These are phyloP conservation scores for Agrocybe pediades DNA, from an alignment of 768 basidiomycete genomes.

Conservation along the genomic window DNA sequence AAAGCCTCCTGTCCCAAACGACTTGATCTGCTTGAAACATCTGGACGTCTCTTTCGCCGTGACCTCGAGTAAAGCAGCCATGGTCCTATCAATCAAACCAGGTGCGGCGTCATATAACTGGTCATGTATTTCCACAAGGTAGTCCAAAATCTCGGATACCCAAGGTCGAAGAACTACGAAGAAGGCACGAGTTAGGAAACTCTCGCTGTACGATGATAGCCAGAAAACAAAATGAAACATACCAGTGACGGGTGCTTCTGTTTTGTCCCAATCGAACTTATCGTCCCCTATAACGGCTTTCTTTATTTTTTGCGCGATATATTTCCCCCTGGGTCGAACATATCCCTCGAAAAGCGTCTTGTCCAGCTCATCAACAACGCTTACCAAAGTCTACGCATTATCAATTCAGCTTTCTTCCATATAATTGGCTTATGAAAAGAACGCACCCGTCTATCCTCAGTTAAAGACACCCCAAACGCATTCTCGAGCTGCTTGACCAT, in stretches of 20 bases:
- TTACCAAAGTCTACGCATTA: conserved; percentile 59
- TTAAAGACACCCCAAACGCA: conserved; percentile 68
- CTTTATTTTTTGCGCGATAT: conserved; percentile 66
- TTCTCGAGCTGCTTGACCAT: conserved; percentile 81
- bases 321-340: conserved; percentile 69
- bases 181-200: not conserved
- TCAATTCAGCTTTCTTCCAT: not conserved
- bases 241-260: conserved; percentile 82
- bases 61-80: conserved; percentile 78
- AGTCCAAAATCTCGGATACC: conserved; percentile 85
- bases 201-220: not conserved
- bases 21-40: conserved; percentile 82
- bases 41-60: conserved; percentile 77
- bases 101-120: conserved; percentile 82
- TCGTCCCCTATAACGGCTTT: conserved; percentile 68
- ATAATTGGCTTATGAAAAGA: conserved; percentile 5
- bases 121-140: conserved; percentile 88
- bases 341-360: conserved; percentile 87
- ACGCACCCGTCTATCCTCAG: conserved; percentile 67
- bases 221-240: conserved; percentile 16
- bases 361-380: conserved; percentile 82
- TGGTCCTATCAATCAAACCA: conserved; percentile 72
- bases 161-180: conserved; percentile 83
- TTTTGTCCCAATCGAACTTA: conserved; percentile 89
- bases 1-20: conserved; percentile 99